Evolutionary conservation across 305 asterid species (phyloP).

Genomic region (Lippia alba): DNA sequence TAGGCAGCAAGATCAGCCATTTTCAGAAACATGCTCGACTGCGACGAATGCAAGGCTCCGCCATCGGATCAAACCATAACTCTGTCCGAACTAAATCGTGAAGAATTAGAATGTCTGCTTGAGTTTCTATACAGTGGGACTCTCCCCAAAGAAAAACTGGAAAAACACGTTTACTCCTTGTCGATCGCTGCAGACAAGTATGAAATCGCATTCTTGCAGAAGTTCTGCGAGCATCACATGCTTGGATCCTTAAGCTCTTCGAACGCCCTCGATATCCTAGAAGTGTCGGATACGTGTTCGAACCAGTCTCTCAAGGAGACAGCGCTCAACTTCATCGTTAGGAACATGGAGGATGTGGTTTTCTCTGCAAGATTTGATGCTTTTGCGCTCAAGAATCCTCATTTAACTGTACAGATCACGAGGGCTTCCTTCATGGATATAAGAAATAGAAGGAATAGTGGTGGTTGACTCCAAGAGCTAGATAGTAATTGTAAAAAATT

Average conservation of each 20-base stretch:
- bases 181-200: constrained; percentile 91
- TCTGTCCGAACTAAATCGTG: constrained; percentile 63
- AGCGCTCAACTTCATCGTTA: constrained; percentile 67
- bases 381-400: constrained; percentile 89
- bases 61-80: constrained; percentile 56
- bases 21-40: constrained; percentile 70
- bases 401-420: constrained; percentile 79
- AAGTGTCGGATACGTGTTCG: constrained; percentile 79
- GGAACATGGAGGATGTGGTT: constrained; percentile 83
- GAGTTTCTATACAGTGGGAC: constrained; percentile 78
- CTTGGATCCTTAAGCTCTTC: constrained; percentile 60
- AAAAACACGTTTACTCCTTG: constrained; percentile 67
- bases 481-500: too few species aligned
- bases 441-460: constrained; percentile 47
- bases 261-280: constrained; percentile 76
- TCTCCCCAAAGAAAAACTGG: constrained; percentile 61
- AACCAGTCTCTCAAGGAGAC: constrained; percentile 67
- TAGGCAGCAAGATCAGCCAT: constrained; percentile 81
- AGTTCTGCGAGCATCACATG: constrained; percentile 76
- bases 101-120: constrained; percentile 60
- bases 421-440: constrained; percentile 81
- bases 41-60: constrained; percentile 83
- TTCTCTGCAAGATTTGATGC: constrained; percentile 71
- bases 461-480: not conserved
- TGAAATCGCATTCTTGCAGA: constrained; percentile 72